Conservation (phyloP, 495 filamentous ascomycete species). For the Terfezia claveryi region DNA sequence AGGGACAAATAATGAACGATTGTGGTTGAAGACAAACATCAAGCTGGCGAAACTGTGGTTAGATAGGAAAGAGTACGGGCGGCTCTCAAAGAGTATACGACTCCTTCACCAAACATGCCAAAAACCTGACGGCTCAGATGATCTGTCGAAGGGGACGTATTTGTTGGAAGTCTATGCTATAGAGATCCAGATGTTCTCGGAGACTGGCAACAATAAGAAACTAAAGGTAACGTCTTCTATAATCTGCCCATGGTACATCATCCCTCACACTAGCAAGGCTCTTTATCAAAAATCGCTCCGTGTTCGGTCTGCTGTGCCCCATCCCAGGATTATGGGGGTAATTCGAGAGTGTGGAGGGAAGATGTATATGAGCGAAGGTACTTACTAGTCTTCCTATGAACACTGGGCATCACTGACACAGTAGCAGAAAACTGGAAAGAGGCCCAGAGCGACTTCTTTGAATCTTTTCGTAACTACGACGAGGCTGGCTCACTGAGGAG, state of each 20-base stretch:
- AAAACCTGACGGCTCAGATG: conserved; percentile 69
- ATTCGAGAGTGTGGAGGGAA: conserved; percentile 97
- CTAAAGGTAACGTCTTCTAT: conserved; percentile 36
- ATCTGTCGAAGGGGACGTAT: conserved; percentile 91
- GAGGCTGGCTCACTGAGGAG: conserved; percentile 89
- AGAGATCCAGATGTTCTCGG: conserved; percentile 97
- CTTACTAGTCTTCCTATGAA: background rate
- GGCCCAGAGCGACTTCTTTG: conserved; percentile 92
- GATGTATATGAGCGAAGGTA: conserved; percentile 95
- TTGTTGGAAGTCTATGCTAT: conserved; percentile 86
- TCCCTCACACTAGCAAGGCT: conserved; percentile 22
- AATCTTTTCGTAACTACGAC: conserved; percentile 97
- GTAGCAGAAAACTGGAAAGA: conserved; percentile 78
- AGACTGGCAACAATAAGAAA: conserved; percentile 91
- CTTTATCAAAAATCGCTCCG: conserved; percentile 77
- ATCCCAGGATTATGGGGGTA: conserved; percentile 97
- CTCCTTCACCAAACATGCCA: conserved; percentile 82
- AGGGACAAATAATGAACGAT: conserved; percentile 86
- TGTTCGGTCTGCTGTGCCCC: conserved; percentile 83
- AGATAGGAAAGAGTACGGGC: conserved; percentile 67
- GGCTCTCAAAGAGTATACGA: conserved; percentile 61
- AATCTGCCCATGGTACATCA: background rate
- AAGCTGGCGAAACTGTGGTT: conserved; percentile 83
- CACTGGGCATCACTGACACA: background rate
- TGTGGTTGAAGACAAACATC: conserved; percentile 97